Base-by-base conservation (phyloP, 164 flowering plant genomes). In the Vitis cinerea region DNA sequence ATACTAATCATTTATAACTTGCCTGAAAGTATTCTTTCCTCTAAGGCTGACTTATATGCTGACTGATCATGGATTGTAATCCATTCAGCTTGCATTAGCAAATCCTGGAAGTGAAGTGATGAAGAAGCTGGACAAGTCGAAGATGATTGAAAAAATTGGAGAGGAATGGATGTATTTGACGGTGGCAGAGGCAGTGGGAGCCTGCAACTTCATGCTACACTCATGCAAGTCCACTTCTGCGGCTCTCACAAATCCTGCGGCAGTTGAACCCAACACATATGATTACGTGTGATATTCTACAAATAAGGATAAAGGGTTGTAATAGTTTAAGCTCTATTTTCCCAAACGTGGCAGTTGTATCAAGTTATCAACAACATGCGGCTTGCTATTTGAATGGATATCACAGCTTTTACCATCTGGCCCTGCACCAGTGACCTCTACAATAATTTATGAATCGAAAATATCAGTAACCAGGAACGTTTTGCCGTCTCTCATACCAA, bases 41-140 rank as follows among this genome's bases (percentile, higher is more conserved):
- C 13, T 2, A 9, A 23, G 0, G 3, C 27, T 64, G 13, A 8
- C 3, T 29, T 8, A 52, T 3, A 23, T 65, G 49, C 9, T 8
- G 2, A 2, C 10, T 52, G 49, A 53, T 54, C 12, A 23, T 23
- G 14, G 30, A 57, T 16, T 0, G 12, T 11, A 15, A 15, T 59
- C 0, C 27, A 2, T 56, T 8, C 71, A 91, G 97, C 84, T 93
- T 3, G 82, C 80, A 23, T 58, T 93, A 13, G 90, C 86, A 4
- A 91, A 93, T 68, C 98, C 97, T 6, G 78, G 90, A 69, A 79
- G 87, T 48, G 94, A 87, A 65, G 88, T 93, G 81, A 84, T 91
- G 67, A 87, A 89, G 90, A 93, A 91, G 80, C 79, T 89, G 4
- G 74, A 81, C 72, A 86, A 79, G 60, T 85, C 92, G 3, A 83